phyloP scores from a whole-genome alignment of 75 land plant species.

The Pinus tabuliformis region DNA sequence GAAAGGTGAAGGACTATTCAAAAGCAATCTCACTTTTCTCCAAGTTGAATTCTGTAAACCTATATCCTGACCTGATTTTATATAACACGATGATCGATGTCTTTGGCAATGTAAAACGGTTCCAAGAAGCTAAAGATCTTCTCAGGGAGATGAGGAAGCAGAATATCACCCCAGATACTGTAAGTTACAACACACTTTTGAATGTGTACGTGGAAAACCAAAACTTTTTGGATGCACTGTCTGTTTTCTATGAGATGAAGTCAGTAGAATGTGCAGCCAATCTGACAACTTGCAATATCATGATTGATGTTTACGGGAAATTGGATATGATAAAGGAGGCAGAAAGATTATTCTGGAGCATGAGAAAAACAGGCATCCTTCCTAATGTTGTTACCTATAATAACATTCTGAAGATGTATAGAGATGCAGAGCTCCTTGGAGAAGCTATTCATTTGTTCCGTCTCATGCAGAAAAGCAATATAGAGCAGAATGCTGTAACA shows the following conservation, averaged over 20 bases:
- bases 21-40: conserved; percentile 83
- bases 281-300: conserved; percentile 83
- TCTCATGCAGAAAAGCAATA: conserved; percentile 68
- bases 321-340: conserved; percentile 86
- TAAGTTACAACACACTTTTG: conserved; percentile 80
- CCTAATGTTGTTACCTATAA: conserved; percentile 88
- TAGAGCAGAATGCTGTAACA: conserved; percentile 79
- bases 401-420: conserved; percentile 87
- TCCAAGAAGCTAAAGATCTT: conserved; percentile 60
- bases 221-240: conserved; percentile 63
- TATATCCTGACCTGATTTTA: conserved; percentile 74
- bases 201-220: conserved; percentile 53
- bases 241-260: conserved; percentile 81
- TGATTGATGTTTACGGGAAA: conserved; percentile 94
- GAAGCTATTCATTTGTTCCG: conserved; percentile 85
- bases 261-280: conserved; percentile 50
- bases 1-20: conserved; percentile 64
- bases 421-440: conserved; percentile 73
- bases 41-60: conserved; percentile 51
- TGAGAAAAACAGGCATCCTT: conserved; percentile 55
- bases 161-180: conserved; percentile 66
- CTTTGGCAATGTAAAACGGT: conserved; percentile 80
- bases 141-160: conserved; percentile 53
- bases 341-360: conserved; percentile 80
- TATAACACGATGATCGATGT: conserved; percentile 88